Evolutionary conservation across 805 yeast genomes (phyloP).

Genomic region (Saturnispora halmiae): DNA sequence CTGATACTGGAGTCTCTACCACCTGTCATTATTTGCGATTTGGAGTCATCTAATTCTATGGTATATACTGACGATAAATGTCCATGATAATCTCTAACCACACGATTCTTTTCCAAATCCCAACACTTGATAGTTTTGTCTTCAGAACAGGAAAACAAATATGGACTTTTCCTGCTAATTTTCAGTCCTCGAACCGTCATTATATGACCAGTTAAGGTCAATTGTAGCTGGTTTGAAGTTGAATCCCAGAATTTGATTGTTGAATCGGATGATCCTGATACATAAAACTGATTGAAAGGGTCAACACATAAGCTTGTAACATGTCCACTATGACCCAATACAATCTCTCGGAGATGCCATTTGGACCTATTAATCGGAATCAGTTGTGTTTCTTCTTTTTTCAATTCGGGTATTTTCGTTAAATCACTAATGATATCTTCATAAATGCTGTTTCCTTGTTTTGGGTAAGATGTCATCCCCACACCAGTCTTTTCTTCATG

Average conservation of each 20-base stretch:
- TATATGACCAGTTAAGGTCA: constrained; percentile 82
- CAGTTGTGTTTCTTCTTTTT: neutral
- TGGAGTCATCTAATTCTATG: constrained; percentile 76
- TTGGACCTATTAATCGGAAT: constrained; percentile 25
- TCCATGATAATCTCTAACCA: constrained; percentile 85
- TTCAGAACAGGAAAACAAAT: constrained; percentile 85
- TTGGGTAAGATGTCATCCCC: too few relatives aligned
- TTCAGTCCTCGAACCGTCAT: constrained; percentile 79
- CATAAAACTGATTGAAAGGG: constrained; percentile 85
- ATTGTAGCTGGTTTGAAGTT: constrained; percentile 55
- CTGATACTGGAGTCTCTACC: constrained; percentile 82
- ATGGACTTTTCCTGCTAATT: constrained; percentile 71
- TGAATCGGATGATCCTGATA: constrained; percentile 81
- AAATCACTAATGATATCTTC: constrained; percentile 1
- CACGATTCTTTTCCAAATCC: constrained; percentile 84
- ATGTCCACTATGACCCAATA: constrained; percentile 92
- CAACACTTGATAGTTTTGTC: constrained; percentile 91
- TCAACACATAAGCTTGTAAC: constrained; percentile 75
- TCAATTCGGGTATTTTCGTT: neutral
- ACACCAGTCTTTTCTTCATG: too few relatives aligned
- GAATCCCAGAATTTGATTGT: constrained; percentile 90
- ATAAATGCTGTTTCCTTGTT: too few relatives aligned
- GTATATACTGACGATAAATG: constrained; percentile 86
- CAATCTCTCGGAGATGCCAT: constrained; percentile 66
- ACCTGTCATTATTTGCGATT: constrained; percentile 76